Percentiles rank a stretch among this genome's conserved stretches.
Evolutionary conservation across 2,329 filamentous ascomycete species (phyloP).

Genomic region (Exophiala sideris): DNA sequence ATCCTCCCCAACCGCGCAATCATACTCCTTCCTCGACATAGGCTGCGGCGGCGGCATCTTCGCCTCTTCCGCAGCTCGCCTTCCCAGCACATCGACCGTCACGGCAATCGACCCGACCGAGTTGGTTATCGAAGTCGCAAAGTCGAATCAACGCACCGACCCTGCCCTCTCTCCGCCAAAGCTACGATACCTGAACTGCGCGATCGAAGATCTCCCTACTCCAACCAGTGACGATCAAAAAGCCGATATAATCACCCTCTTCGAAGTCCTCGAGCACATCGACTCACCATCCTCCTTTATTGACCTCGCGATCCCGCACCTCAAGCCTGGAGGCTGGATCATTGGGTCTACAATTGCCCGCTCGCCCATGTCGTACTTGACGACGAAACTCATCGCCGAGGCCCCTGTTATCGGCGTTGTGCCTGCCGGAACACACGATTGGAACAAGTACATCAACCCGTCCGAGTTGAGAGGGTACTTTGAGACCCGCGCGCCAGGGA

Average conservation of each 20-base stretch:
- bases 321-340: slow-evolving; percentile 89
- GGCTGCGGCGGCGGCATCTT: slow-evolving; percentile 97
- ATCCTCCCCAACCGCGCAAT: slow-evolving; percentile 16
- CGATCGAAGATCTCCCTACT: slow-evolving; percentile 65
- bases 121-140: slow-evolving; percentile 59
- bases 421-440: slow-evolving; percentile 90
- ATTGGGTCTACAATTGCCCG: slow-evolving; percentile 89
- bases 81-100: slow-evolving; percentile 40
- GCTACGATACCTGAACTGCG: slow-evolving; percentile 70
- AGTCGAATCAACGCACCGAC: slow-evolving; percentile 70
- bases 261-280: slow-evolving; percentile 95
- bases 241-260: slow-evolving; percentile 81
- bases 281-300: slow-evolving; percentile 72
- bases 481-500: slow-evolving; percentile 37
- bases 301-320: slow-evolving; percentile 65
- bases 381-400: slow-evolving; percentile 89
- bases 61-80: slow-evolving; percentile 61
- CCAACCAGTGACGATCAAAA: slow-evolving; percentile 10
- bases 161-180: slow-evolving; percentile 59
- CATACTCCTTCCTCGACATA: slow-evolving; percentile 71
- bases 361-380: slow-evolving; percentile 83
- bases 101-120: slow-evolving; percentile 46
- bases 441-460: slow-evolving; percentile 92
- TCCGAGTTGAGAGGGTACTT: slow-evolving; percentile 59
- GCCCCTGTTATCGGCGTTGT: slow-evolving; percentile 70